Base-by-base conservation (phyloP, 2,329 filamentous ascomycete species). In the Calonectria montana region DNA sequence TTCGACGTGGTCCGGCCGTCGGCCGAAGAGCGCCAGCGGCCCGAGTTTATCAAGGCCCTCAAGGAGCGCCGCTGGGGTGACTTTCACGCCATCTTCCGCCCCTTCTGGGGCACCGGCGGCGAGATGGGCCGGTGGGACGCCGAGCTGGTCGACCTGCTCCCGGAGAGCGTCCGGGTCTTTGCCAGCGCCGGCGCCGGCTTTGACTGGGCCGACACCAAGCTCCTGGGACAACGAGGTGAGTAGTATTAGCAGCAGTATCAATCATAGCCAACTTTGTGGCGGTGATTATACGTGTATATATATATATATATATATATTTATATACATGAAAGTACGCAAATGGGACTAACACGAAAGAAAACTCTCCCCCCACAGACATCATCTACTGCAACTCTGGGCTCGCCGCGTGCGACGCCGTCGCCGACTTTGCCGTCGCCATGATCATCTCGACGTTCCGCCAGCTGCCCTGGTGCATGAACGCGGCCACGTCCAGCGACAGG, bases 361-460 rank as follows among this genome's bases (percentile, higher is more conserved):
- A 10, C 1, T 10, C 10, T 10, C 10, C 31, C 10, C 31, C 10
- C 6, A 35, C 62, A 89, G 89, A 91, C 43, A 89, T 94, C 73
- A 83, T 92, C 64, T 95, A 94, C 83, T 94, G 93, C 86, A 94
- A 95, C 83, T 89, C 91, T 3, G 92, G 92, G 2, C 87, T 91
- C 2, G 92, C 93, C 0, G 92, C 92, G 41, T 91, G 91, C 8
- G 93, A 95, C 78, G 90, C 92, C 5, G 93, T 94, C 1, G 92
- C 93, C 63, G 93, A 95, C 81, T 90, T 93, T 73, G 90, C 92
- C 21, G 86, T 94, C 47, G 91, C 91, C 78, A 88, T 93, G 76
- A 89, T 95, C 75, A 88, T 95, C 62, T 89, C 89, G 10, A 91
- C 90, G 16, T 95, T 94, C 84, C 91, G 93, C 64, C 87, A 90